Conservation (phyloP, 2,329 filamentous ascomycete genomes). For the Nakataea oryzae region DNA sequence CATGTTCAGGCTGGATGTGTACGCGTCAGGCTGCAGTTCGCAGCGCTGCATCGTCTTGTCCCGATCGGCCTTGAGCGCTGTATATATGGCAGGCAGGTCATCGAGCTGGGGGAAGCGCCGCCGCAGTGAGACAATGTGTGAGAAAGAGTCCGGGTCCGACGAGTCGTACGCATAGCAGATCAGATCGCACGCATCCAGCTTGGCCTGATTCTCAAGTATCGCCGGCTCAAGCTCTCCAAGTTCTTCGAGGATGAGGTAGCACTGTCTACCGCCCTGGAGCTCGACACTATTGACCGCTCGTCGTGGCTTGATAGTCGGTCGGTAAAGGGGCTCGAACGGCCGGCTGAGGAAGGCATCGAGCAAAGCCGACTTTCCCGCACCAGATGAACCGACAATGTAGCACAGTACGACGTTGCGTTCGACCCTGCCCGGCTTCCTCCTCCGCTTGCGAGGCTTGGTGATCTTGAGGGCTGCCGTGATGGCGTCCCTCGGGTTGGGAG, state of each 20-base stretch:
- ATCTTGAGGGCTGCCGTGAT: conserved; percentile 73
- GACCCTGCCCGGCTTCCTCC: conserved; percentile 71
- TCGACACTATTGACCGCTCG: conserved; percentile 95
- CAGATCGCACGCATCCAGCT: conserved; percentile 86
- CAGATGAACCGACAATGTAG: conserved; percentile 78
- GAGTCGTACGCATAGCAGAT: conserved; percentile 96
- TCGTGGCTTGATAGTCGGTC: conserved; percentile 89
- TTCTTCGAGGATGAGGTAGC: conserved; percentile 91
- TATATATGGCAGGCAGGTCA: conserved; percentile 83
- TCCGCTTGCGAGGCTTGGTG: conserved; percentile 81
- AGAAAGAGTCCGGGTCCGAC: conserved; percentile 90
- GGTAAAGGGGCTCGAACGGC: conserved; percentile 74
- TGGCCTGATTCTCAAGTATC: conserved; percentile 82
- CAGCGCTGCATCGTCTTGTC: conserved; percentile 95
- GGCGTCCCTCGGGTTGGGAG: conserved; percentile 61
- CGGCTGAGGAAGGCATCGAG: conserved; percentile 86
- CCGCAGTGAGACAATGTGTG: conserved; percentile 76
- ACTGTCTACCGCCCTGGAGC: conserved; percentile 89
- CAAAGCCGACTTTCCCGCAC: conserved; percentile 83
- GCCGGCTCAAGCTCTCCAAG: conserved; percentile 92
- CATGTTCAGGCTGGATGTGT: conserved; percentile 79
- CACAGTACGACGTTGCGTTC: conserved; percentile 92
- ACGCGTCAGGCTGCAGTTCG: conserved; percentile 84
- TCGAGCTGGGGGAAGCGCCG: conserved; percentile 74
- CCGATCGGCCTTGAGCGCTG: conserved; percentile 86